phyloP scores from a whole-genome alignment of 2,329 filamentous ascomycete species.

The Emydomyces testavorans region DNA sequence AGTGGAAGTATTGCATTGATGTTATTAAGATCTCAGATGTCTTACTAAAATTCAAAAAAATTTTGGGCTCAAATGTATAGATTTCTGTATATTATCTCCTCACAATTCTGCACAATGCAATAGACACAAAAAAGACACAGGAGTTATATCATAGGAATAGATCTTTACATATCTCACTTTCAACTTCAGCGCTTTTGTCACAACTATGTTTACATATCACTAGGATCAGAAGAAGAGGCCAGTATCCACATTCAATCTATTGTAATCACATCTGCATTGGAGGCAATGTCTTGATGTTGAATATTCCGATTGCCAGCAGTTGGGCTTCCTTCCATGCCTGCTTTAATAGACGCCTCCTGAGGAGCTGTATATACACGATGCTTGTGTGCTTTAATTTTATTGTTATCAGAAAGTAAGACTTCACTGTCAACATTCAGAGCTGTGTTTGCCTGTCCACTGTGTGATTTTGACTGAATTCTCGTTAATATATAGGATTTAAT shows the following conservation, averaged over 20 bases:
- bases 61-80: no score
- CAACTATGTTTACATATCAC: no score
- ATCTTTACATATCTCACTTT: no score
- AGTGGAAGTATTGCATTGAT: no score
- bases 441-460: not conserved
- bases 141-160: no score
- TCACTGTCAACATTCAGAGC: not conserved
- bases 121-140: no score
- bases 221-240: constrained; percentile 45
- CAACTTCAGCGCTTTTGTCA: no score
- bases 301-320: not conserved
- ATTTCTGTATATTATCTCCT: no score
- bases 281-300: not conserved
- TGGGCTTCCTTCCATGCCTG: not conserved
- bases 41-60: no score
- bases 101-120: no score
- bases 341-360: not conserved
- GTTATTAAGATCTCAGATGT: no score
- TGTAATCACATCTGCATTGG: not conserved
- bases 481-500: constrained; percentile 11
- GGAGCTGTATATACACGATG: not conserved
- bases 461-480: not conserved
- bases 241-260: not conserved
- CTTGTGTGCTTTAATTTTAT: not conserved
- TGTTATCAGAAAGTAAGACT: not conserved